Conservation (phyloP, 805 yeast species). For the Pichia gijzeniarum region DNA sequence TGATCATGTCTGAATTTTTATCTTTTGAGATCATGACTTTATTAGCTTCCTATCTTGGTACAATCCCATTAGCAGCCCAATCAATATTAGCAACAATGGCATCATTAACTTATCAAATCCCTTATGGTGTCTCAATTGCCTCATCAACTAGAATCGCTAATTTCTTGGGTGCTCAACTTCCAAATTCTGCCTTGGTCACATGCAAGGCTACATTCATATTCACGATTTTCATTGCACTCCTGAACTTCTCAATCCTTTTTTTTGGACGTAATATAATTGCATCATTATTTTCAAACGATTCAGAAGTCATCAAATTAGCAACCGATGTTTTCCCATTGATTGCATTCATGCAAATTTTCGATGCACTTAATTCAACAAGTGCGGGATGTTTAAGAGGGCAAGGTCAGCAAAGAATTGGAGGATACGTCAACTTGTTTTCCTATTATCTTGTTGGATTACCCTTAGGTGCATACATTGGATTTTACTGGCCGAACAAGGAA, state of each 20-base stretch:
- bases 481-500: slow-evolving; percentile 30
- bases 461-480: slow-evolving; percentile 52
- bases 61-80: slow-evolving; percentile 62
- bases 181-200: slow-evolving; percentile 25
- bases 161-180: slow-evolving; percentile 54
- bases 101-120: slow-evolving; percentile 63
- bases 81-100: slow-evolving; percentile 65
- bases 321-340: slow-evolving; percentile 25
- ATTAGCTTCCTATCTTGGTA: slow-evolving; percentile 60
- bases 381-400: slow-evolving; percentile 53
- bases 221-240: slow-evolving; percentile 20
- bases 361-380: slow-evolving; percentile 42
- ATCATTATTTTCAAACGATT: slow-evolving; percentile 28
- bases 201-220: slow-evolving; percentile 25
- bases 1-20: slow-evolving; percentile 75
- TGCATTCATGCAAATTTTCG: slow-evolving; percentile 40
- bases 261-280: slow-evolving; percentile 24
- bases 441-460: slow-evolving; percentile 72
- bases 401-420: slow-evolving; percentile 53
- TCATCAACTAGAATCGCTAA: slow-evolving; percentile 74
- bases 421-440: slow-evolving; percentile 44
- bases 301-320: slow-evolving; percentile 24
- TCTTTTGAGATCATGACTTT: slow-evolving; percentile 73
- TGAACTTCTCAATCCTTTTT: slow-evolving; percentile 23
- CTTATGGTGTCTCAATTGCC: slow-evolving; percentile 71